Evolutionary conservation across 2,329 filamentous ascomycete species (phyloP), one percentile per base, ranked within the genome.

Genomic region (Epichloe amarillans): DNA sequence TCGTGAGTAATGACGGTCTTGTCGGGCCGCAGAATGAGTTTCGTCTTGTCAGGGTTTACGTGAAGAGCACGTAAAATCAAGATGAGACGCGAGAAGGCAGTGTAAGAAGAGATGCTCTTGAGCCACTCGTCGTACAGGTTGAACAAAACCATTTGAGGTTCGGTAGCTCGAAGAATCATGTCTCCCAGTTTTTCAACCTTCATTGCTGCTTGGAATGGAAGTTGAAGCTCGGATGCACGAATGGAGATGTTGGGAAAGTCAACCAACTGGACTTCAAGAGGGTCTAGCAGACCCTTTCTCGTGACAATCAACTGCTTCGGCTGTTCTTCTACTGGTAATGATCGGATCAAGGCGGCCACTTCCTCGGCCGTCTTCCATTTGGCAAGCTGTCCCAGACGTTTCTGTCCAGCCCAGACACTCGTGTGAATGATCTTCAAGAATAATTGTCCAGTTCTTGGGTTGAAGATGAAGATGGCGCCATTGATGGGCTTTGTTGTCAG

Each of bases 281-380:
- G 93, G 77, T 98, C 93, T 47, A 98, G 73, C 47, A 98, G 77
- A 80, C 93, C 93, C 73, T 98, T 98, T 52, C 93, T 82, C 6
- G 94, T 98, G 47, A 98, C 93, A 60, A 98, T 98, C 40, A 98
- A 82, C 71, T 98, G 93, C 72, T 97, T 97, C 38, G 93, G 93
- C 66, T 98, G 94, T 69, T 98, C 94, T 74, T 98, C 93, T 6
- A 96, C 89, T 0, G 93, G 93, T 41, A 98, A 69, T 1, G 93
- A 98, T 58, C 93, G 82, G 64, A 98, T 98, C 42, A 98, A 77
- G 19, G 93, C 94, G 4, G 93, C 93, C 3, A 98, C 94, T 88
- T 98, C 93, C 82, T 98, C 93, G 1, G 93, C 93, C 15, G 93
- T 98, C 77, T 98, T 98, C 93, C 93, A 98, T 66, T 98, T 98